phyloP scores from a whole-genome alignment of 495 filamentous ascomycete species.

The Penicillium angulare region DNA sequence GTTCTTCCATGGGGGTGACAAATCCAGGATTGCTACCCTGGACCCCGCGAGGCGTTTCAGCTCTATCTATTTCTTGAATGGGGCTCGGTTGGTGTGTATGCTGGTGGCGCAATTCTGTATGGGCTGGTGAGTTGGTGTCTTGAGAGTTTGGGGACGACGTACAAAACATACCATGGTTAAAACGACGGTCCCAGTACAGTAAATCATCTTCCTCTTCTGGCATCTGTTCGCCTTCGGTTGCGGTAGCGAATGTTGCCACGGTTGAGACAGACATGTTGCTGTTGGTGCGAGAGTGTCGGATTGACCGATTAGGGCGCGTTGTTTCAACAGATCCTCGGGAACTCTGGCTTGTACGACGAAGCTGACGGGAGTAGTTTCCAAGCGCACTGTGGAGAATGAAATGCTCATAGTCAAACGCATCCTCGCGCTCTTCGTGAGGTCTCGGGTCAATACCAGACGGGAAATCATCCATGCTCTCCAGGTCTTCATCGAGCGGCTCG shows the following conservation, averaged over 20 bases:
- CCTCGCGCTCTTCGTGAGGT: conserved; percentile 89
- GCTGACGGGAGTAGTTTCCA: conserved; percentile 59
- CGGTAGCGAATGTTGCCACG: conserved; percentile 79
- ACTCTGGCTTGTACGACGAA: conserved; percentile 56
- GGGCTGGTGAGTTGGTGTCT: neutral
- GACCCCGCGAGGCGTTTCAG: conserved; percentile 16
- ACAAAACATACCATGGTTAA: conserved; percentile 36
- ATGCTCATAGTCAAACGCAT: conserved; percentile 96
- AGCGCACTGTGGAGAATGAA: conserved; percentile 91
- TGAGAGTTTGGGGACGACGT: neutral
- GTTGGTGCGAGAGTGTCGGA: conserved; percentile 42
- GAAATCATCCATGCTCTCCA: conserved; percentile 21
- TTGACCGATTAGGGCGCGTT: conserved; percentile 44
- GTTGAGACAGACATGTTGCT: conserved; percentile 74
- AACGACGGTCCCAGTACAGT: conserved; percentile 43
- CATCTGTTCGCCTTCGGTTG: conserved; percentile 58
- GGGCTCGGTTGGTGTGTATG: conserved; percentile 15
- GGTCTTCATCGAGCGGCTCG: conserved; percentile 41
- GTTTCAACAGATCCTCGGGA: conserved; percentile 77
- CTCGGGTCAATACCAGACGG: conserved; percentile 25
- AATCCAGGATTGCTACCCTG: conserved; percentile 5
- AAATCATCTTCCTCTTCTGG: conserved; percentile 44
- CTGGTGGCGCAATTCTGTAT: conserved; percentile 33
- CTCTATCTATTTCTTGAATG: conserved; percentile 15
- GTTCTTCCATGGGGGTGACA: conserved; percentile 3